A percentile compares a stretch with the other conserved stretches of the same genome.
Evolutionary conservation across 2,329 filamentous ascomycete species (phyloP).

Genomic region (Fusarium liriodendri): DNA sequence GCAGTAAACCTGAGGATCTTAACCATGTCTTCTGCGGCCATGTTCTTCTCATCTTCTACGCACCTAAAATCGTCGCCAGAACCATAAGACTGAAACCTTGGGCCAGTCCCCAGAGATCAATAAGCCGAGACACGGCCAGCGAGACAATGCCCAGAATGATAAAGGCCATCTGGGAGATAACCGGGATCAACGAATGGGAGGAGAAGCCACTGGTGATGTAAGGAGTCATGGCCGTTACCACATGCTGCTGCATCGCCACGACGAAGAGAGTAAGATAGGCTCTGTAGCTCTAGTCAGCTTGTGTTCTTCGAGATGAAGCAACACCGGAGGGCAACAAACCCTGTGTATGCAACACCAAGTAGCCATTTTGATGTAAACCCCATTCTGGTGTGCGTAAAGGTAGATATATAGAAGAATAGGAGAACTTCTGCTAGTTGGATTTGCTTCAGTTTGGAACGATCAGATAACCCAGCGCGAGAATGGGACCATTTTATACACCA

Average conservation of each 20-base stretch:
- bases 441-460: no score
- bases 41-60: not conserved
- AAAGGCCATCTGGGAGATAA: not conserved
- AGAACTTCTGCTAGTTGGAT: not conserved
- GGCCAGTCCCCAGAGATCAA: not conserved
- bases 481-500: not conserved
- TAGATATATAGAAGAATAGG: not conserved
- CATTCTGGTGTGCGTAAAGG: not conserved
- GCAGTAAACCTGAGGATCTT: not conserved
- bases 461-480: not conserved
- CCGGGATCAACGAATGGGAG: not conserved
- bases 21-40: not conserved
- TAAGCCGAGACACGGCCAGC: not conserved
- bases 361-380: not conserved
- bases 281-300: not conserved
- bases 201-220: not conserved
- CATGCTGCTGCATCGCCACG: not conserved
- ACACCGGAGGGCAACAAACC: not conserved
- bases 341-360: not conserved
- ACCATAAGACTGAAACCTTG: not conserved
- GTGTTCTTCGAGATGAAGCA: not conserved
- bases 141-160: not conserved
- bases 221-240: not conserved
- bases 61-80: not conserved
- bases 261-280: not conserved